Conservation (phyloP, 495 filamentous ascomycete species). For the Penicillium crystallinum region DNA sequence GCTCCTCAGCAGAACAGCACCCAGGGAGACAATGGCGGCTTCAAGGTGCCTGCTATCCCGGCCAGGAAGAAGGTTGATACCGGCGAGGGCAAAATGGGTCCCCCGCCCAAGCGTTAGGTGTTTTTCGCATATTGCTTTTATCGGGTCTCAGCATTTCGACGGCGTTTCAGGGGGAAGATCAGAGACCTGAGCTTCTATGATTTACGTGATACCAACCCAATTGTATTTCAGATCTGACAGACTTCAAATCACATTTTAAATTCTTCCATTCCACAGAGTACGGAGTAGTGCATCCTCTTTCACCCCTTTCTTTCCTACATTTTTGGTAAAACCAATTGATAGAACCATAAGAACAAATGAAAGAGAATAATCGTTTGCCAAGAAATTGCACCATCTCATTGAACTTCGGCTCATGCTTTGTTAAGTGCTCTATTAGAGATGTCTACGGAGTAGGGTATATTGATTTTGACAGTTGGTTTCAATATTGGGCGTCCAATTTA, state of each 20-base stretch:
- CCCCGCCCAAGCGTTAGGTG: constrained; percentile 31
- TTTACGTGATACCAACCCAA: constrained; percentile 18
- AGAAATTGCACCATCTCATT: neutral
- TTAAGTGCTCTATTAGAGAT: too few relatives aligned
- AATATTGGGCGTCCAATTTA: too few relatives aligned
- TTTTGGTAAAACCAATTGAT: too few relatives aligned
- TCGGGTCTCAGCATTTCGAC: constrained; percentile 15
- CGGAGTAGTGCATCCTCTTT: too few relatives aligned
- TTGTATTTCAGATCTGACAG: constrained; percentile 9
- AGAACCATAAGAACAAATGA: neutral
- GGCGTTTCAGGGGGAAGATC: constrained; percentile 14
- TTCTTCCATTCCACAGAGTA: too few relatives aligned
- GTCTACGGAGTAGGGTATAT: too few relatives aligned
- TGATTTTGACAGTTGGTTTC: too few relatives aligned
- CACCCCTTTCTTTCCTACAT: too few relatives aligned
- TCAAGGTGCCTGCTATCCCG: constrained; percentile 49
- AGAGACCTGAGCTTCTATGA: constrained; percentile 3
- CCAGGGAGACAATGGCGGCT: constrained; percentile 36
- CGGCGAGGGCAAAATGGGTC: constrained; percentile 42
- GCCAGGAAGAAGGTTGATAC: constrained; percentile 41
- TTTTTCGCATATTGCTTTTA: constrained; percentile 4
- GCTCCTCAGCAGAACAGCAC: constrained; percentile 51
- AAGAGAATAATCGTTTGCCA: neutral
- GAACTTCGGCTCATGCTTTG: too few relatives aligned
- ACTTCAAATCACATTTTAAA: neutral